Percentiles rank a stretch among this genome's conserved stretches.
phyloP scores from a whole-genome alignment of 2,329 filamentous ascomycete species.

The Arthrobotrys conoides region DNA sequence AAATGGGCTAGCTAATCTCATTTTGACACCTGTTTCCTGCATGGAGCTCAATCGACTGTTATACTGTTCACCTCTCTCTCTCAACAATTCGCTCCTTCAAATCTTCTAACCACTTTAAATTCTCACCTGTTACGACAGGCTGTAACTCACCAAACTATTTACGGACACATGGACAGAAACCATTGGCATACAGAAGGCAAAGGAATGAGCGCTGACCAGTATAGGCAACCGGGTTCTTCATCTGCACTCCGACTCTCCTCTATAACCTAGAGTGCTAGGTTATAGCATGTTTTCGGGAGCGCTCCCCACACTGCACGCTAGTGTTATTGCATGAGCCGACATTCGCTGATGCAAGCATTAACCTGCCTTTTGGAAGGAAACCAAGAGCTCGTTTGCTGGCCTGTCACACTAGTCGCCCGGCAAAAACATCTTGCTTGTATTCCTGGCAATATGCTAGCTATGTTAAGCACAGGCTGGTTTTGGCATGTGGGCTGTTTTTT shows the following conservation, averaged over 20 bases:
- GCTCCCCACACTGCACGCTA: constrained; percentile 35
- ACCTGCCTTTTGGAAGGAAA: constrained; percentile 29
- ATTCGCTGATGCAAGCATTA: constrained; percentile 38
- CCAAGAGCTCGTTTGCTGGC: constrained; percentile 35
- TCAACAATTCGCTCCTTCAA: constrained; percentile 40
- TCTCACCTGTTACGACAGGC: constrained; percentile 24
- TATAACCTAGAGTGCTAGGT: constrained; percentile 26
- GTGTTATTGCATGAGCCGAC: constrained; percentile 35
- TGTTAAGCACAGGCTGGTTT: constrained; percentile 12
- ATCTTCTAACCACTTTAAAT: constrained; percentile 11
- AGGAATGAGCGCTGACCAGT: constrained; percentile 39
- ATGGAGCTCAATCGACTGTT: constrained; percentile 46
- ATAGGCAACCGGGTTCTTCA: constrained; percentile 41
- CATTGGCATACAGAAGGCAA: constrained; percentile 49
- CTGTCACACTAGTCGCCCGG: constrained; percentile 55
- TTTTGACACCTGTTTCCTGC: constrained; percentile 59
- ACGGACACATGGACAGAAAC: constrained; percentile 51
- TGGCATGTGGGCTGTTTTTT: constrained; percentile 34
- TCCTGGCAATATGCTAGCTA: constrained; percentile 24
- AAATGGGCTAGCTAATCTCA: constrained; percentile 53
- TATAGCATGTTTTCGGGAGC: constrained; percentile 39
- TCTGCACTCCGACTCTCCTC: background rate
- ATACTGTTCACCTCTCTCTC: constrained; percentile 9
- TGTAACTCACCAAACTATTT: constrained; percentile 52
- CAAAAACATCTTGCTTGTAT: constrained; percentile 31